Evolutionary conservation across 352 stramenopile genomes (phyloP).

Genomic region (Blastocystis sp.): DNA sequence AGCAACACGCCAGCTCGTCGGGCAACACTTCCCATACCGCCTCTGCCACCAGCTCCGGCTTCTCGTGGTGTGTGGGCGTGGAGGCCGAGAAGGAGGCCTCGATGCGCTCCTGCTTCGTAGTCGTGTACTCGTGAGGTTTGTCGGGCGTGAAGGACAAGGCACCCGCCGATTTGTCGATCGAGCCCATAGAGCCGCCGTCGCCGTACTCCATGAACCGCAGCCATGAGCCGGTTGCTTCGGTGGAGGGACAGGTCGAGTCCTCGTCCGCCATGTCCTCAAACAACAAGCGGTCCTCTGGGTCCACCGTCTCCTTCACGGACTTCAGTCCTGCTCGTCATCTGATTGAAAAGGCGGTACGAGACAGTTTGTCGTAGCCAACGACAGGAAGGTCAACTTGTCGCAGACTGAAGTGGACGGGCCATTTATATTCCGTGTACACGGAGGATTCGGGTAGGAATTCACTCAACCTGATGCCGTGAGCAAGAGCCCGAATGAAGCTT

Average conservation of each 20-base stretch:
- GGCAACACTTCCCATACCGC: conserved; percentile 39
- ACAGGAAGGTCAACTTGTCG: conserved; percentile 37
- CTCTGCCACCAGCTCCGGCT: conserved; percentile 21
- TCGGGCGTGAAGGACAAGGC: neutral
- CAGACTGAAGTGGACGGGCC: conserved; percentile 50
- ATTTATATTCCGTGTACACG: conserved; percentile 47
- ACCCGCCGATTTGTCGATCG: neutral
- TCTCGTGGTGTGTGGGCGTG: neutral
- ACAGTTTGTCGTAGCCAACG: conserved; percentile 52
- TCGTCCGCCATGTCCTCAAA: conserved; percentile 33
- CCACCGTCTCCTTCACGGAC: neutral
- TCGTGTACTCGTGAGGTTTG: neutral
- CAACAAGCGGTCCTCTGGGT: conserved; percentile 14
- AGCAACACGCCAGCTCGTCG: conserved; percentile 19
- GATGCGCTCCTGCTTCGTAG: conserved; percentile 33
- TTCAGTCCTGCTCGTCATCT: neutral
- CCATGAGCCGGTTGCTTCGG: conserved; percentile 10
- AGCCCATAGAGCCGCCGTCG: neutral
- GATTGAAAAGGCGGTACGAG: conserved; percentile 9
- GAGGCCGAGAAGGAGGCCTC: conserved; percentile 9
- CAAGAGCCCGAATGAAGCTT: neutral
- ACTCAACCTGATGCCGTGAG: neutral
- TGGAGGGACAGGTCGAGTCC: neutral
- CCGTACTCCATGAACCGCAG: conserved; percentile 61
- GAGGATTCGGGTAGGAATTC: neutral